Evolutionary conservation across 2,329 filamentous ascomycete genomes (phyloP), one percentile per base, ranked within the genome.

Genomic region (Xylariaceae sp.): DNA sequence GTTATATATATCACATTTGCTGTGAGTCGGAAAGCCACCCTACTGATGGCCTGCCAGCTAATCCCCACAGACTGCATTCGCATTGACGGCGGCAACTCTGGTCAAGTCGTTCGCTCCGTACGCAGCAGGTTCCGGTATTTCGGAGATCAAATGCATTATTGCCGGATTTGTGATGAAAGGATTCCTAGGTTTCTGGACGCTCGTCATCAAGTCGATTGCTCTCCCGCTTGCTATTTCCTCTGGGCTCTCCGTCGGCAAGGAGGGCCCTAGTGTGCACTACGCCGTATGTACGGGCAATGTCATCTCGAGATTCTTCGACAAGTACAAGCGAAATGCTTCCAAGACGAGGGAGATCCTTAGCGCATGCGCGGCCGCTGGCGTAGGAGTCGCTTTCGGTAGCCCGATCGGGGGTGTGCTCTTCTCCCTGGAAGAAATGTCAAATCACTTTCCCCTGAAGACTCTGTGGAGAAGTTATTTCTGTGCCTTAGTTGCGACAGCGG

Each of bases 101-200:
- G 94, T 99, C 64, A 94, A 90, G 66, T 84, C 83, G 1, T 97
- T 94, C 69, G 91, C 94, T 5, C 94, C 94, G 0, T 99, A 99
- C 67, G 94, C 94, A 11, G 94, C 94, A 32, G 94, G 94, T 14
- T 96, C 90, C 11, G 94, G 94, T 38, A 99, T 99, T 51, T 96
- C 90, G 11, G 94, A 99, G 73, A 99, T 99, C 77, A 99, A 99
- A 71, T 96, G 90, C 70, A 97, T 99, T 65, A 96, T 99, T 64
- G 94, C 92, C 5, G 94, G 94, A 3, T 99, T 99, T 66, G 89
- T 97, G 44, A 99, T 99, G 94, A 96, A 97, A 70, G 94, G 91
- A 0, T 99, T 99, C 64, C 78, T 99, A 14, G 90, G 92, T 17
- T 86, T 86, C 61, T 90, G 90, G 81, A 97, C 94, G 5, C 75